These are phyloP conservation scores for Clonostachys rhizophaga DNA, from an alignment of 2,329 filamentous ascomycete species.

Conservation along the genomic window DNA sequence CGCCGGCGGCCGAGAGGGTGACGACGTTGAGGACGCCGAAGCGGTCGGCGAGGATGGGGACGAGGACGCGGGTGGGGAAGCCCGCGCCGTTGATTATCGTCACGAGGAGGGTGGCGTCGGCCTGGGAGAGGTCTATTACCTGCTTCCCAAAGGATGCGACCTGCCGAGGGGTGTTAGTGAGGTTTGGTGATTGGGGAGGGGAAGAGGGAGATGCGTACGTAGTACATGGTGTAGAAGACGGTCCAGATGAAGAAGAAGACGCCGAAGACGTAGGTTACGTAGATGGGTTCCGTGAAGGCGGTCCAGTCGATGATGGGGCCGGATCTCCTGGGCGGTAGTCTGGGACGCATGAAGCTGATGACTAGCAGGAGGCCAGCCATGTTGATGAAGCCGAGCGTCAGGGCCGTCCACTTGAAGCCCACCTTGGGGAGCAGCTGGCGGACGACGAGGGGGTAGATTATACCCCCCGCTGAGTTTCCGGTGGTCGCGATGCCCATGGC, in stretches of 20 bases:
- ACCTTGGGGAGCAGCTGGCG: slow-evolving; percentile 45
- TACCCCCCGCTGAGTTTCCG: slow-evolving; percentile 48
- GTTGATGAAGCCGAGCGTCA: slow-evolving; percentile 34
- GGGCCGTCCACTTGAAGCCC: slow-evolving; percentile 54
- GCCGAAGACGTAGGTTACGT: slow-evolving; percentile 22
- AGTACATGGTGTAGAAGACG: slow-evolving; percentile 38
- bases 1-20: slow-evolving; percentile 21
- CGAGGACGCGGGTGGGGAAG: slow-evolving; percentile 28
- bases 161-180: slow-evolving; percentile 13
- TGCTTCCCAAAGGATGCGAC: slow-evolving; percentile 29
- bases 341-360: slow-evolving; percentile 18
- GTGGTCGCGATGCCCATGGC: slow-evolving; percentile 54
- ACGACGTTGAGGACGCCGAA: slow-evolving; percentile 33
- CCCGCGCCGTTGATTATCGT: slow-evolving; percentile 33
- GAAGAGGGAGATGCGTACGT: slow-evolving; percentile 24
- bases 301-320: slow-evolving; percentile 30
- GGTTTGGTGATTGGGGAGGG: slow-evolving; percentile 2
- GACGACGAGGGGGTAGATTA: slow-evolving; percentile 49
- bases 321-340: slow-evolving; percentile 17
- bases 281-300: slow-evolving; percentile 26
- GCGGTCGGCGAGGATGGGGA: slow-evolving; percentile 27
- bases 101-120: slow-evolving; percentile 23
- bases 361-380: slow-evolving; percentile 22
- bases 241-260: slow-evolving; percentile 31
- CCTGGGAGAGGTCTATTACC: slow-evolving; percentile 14